A percentile compares a stretch with the other conserved stretches of the same genome.
These are phyloP conservation scores for Taiozyma sp. DNA, from an alignment of 1,139 yeast genomes.

Conservation along the genomic window DNA sequence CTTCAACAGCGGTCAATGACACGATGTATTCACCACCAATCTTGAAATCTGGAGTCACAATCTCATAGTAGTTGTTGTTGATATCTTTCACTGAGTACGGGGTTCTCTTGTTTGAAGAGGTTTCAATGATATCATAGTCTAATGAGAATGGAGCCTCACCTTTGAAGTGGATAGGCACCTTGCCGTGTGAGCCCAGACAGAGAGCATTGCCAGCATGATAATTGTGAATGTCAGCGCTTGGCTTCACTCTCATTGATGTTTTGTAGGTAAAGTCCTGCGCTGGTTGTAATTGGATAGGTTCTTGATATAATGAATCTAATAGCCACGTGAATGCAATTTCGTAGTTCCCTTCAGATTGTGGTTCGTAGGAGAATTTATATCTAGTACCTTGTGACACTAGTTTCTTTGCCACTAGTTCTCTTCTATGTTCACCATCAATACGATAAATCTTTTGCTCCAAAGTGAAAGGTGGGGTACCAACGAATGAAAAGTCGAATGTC, in stretches of 20 bases:
- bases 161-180: conserved; percentile 53
- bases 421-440: conserved; percentile 31
- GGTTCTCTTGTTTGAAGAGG: conserved; percentile 40
- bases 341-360: conserved; percentile 78
- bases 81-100: conserved; percentile 42
- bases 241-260: conserved; percentile 40
- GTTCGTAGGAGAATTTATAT: conserved; percentile 62
- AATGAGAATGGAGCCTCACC: conserved; percentile 81
- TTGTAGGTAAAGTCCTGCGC: conserved; percentile 29
- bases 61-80: conserved; percentile 31
- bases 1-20: conserved; percentile 59
- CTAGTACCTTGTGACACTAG: conserved; percentile 36
- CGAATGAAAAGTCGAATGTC: conserved; percentile 56
- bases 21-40: conserved; percentile 71
- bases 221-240: conserved; percentile 32
- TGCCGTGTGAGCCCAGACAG: conserved; percentile 43
- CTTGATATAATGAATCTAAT: conserved; percentile 50
- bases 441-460: conserved; percentile 60
- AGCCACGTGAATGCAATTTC: conserved; percentile 62
- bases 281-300: conserved; percentile 30
- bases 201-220: conserved; percentile 26
- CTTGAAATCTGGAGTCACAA: conserved; percentile 49
- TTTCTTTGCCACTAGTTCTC: conserved; percentile 32
- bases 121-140: conserved; percentile 60
- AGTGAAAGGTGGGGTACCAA: conserved; percentile 81